phyloP scores from a whole-genome alignment of 1,284 basidiomycete species.

The Schizopora paradoxa region DNA sequence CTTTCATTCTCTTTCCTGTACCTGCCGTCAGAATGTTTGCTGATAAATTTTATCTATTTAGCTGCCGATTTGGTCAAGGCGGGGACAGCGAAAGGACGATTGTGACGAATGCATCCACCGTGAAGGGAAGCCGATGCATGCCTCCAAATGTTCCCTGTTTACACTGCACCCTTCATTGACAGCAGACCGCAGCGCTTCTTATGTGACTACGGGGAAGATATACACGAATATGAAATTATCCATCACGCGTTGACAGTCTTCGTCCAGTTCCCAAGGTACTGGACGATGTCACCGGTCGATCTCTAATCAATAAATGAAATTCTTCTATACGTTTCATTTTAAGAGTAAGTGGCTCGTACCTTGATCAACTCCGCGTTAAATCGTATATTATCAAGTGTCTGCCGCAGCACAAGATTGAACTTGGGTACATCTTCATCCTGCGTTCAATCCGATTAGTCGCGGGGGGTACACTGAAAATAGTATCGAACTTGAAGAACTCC shows the following conservation, averaged over 20 bases:
- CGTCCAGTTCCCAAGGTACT: slow-evolving; percentile 52
- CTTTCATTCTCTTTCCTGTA: not conserved
- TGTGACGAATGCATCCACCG: too few species aligned
- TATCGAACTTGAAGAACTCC: slow-evolving; percentile 57
- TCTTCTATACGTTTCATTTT: not conserved
- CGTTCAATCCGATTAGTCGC: not conserved
- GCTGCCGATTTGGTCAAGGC: not conserved
- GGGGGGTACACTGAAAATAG: slow-evolving; percentile 5
- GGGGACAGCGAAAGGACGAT: too few species aligned
- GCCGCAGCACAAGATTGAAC: slow-evolving; percentile 58
- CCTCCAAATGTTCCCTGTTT: too few species aligned
- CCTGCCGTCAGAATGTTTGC: not conserved
- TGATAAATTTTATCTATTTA: not conserved
- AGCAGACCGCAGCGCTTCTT: too few species aligned
- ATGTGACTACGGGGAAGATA: too few species aligned
- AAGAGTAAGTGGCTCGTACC: slow-evolving; percentile 31
- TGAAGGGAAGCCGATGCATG: too few species aligned
- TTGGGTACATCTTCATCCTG: slow-evolving; percentile 61
- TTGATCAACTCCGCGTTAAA: slow-evolving; percentile 55
- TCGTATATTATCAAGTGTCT: slow-evolving; percentile 61
- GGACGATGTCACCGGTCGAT: slow-evolving; percentile 49
- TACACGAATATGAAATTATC: too few species aligned
- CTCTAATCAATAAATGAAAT: slow-evolving; percentile 32
- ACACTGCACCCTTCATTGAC: too few species aligned
- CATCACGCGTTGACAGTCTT: too few species aligned